These are phyloP conservation scores for Paramecium sonneborni DNA, from an alignment of 73 alveolate species.

Conservation along the genomic window DNA sequence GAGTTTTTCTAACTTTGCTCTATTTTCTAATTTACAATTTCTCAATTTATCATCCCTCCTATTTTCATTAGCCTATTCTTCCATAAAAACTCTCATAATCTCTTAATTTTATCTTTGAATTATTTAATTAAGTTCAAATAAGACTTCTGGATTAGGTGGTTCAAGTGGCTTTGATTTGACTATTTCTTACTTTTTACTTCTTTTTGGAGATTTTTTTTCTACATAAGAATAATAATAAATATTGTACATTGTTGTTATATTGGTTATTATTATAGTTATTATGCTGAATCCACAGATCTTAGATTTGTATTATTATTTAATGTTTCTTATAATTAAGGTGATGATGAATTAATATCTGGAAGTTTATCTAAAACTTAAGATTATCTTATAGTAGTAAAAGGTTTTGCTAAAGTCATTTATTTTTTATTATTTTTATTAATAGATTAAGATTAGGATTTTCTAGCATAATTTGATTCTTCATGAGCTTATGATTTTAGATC, in stretches of 20 bases:
- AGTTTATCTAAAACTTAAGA: not conserved
- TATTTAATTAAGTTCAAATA: not conserved
- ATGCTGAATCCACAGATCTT: not conserved
- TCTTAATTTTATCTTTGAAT: not conserved
- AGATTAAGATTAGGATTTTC: constrained; percentile 17
- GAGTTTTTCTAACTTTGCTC: constrained; percentile 26
- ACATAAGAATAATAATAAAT: not conserved
- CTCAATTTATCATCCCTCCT: constrained; percentile 43
- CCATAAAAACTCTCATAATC: constrained; percentile 49
- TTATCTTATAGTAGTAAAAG: not conserved
- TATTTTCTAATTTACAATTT: not conserved
- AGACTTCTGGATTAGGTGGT: constrained; percentile 30
- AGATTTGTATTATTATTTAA: not conserved
- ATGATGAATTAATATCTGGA: not conserved
- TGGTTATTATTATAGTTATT: not conserved
- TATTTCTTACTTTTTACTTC: not conserved
- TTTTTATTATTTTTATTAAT: not conserved
- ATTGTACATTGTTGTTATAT: not conserved
- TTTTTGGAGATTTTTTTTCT: constrained; percentile 22
- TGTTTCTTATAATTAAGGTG: not conserved
- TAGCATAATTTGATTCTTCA: not conserved
- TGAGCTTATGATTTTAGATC: not conserved
- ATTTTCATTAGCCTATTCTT: constrained; percentile 34
- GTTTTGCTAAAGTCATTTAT: not conserved
- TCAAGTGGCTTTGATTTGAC: not conserved